Conservation (phyloP, 2,329 filamentous ascomycete genomes). For the Fusarium incarnatum region DNA sequence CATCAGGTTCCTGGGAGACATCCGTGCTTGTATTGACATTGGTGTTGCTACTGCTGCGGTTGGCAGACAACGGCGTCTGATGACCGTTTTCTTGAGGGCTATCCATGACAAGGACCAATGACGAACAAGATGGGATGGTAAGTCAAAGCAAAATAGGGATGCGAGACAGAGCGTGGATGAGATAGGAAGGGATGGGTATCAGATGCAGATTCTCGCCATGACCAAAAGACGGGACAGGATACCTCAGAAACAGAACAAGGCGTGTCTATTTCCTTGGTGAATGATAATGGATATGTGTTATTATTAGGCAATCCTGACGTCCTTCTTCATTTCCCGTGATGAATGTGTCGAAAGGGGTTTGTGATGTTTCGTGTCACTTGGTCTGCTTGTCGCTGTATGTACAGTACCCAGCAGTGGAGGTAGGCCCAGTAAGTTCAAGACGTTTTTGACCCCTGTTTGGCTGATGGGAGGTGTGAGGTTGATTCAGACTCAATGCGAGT, state of each 20-base stretch:
- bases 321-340: background rate
- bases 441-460: slow-evolving; percentile 35
- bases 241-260: slow-evolving; percentile 1
- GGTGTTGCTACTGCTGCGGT: slow-evolving; percentile 26
- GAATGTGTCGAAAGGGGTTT: slow-evolving; percentile 16
- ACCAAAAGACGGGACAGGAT: slow-evolving; percentile 3
- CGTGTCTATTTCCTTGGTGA: slow-evolving; percentile 3
- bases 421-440: background rate
- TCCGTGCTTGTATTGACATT: slow-evolving; percentile 25
- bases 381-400: background rate
- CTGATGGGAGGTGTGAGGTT: slow-evolving; percentile 12
- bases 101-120: slow-evolving; percentile 28
- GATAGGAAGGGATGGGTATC: slow-evolving; percentile 16
- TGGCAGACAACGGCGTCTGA: slow-evolving; percentile 17
- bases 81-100: slow-evolving; percentile 16
- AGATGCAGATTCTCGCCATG: slow-evolving; percentile 29
- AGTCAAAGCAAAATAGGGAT: background rate
- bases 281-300: background rate
- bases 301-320: background rate
- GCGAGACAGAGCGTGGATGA: background rate
- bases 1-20: slow-evolving; percentile 27
- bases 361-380: slow-evolving; percentile 33
- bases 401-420: background rate
- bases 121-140: background rate
- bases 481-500: slow-evolving; percentile 11